Evolutionary conservation across 257 asterid genomes (phyloP).

Genomic region (Salvia rosmarinus): DNA sequence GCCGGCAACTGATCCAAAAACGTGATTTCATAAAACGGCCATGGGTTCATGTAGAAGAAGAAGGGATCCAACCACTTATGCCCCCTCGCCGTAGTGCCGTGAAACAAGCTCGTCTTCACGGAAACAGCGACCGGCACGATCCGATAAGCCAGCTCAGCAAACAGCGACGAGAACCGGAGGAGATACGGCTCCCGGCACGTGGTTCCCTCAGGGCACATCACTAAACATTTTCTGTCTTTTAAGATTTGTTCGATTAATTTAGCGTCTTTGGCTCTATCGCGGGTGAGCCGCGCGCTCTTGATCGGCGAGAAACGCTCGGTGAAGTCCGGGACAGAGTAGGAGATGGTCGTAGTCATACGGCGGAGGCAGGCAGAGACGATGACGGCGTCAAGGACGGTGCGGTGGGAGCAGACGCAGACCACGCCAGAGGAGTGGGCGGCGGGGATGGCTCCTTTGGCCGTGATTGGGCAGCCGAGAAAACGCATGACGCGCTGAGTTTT

Average conservation of each 20-base stretch:
- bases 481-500: neutral
- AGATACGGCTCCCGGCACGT: constrained; percentile 47
- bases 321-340: constrained; percentile 36
- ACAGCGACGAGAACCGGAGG: constrained; percentile 42
- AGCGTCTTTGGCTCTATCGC: constrained; percentile 34
- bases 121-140: constrained; percentile 43
- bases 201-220: constrained; percentile 47
- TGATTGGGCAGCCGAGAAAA: constrained; percentile 19
- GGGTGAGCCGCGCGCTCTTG: constrained; percentile 29
- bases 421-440: neutral
- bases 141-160: constrained; percentile 40
- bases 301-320: constrained; percentile 35
- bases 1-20: constrained; percentile 39
- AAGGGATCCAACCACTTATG: constrained; percentile 48
- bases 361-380: constrained; percentile 34
- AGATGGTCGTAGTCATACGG: constrained; percentile 37
- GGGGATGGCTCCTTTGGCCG: constrained; percentile 34
- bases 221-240: neutral
- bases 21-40: constrained; percentile 41
- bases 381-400: constrained; percentile 30
- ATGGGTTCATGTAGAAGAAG: constrained; percentile 46
- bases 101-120: constrained; percentile 30
- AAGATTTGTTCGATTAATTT: constrained; percentile 25
- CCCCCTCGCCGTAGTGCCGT: constrained; percentile 49
- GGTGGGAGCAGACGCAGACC: constrained; percentile 35